Evolutionary conservation across 108 stramenopile genomes (phyloP), one percentile per base, ranked within the genome.

Genomic region (Nitzschia sp.): DNA sequence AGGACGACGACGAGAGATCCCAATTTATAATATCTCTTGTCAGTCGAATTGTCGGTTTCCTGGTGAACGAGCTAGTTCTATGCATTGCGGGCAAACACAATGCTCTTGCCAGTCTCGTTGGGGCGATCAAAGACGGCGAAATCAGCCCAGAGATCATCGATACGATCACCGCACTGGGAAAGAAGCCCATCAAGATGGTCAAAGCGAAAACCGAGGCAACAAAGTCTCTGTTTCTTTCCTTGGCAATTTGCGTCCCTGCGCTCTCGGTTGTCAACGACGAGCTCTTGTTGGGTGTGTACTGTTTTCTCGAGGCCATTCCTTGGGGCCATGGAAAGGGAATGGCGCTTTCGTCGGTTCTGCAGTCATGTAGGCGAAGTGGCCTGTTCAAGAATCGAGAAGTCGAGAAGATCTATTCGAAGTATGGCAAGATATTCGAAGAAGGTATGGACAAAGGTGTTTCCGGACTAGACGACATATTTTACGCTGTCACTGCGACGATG

Each of bases 241-340:
- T 87, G 36, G 76, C 70, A 0, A 46, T 72, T 34, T 83, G 83
- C 24, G 66, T 83, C 32, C 77, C 77, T 9, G 60, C 73, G 15
- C 61, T 89, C 33, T 30, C 77, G 13, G 46, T 57, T 9, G 46
- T 83, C 3, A 74, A 83, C 33, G 59, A 70, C 18, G 77, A 81
- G 45, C 60, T 91, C 9, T 46, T 83, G 49, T 51, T 74, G 35
- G 78, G 67, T 26, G 32, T 83, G 0, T 57, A 82, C 23, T 34
- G 42, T 32, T 31, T 87, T 27, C 66, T 91, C 3, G 78, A 83
- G 45, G 73, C 81, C 45, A 34, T 91, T 29, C 78, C 82, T 19
- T 85, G 85, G 87, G 85, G 82, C 36, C 70, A 72, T 35, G 90
- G 90, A 29, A 86, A 86, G 54, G 85, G 85, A 1, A 72, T 86